These are phyloP conservation scores for Aspergillus sp. DNA, from an alignment of 2,329 filamentous ascomycete genomes.

Conservation along the genomic window DNA sequence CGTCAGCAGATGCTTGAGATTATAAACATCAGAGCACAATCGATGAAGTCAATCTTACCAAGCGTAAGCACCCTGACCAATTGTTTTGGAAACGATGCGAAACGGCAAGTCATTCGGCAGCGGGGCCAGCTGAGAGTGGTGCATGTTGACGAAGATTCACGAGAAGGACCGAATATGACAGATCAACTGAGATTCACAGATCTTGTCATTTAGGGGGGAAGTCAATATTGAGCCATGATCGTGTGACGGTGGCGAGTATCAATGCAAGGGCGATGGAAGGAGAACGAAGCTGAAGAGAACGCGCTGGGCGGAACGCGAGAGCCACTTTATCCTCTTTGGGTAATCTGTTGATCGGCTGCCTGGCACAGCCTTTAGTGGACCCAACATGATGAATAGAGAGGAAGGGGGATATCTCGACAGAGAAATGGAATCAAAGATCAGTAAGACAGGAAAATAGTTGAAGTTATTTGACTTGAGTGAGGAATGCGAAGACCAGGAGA, in stretches of 20 bases:
- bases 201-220: neutral
- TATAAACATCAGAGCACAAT: neutral
- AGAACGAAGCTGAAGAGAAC: conserved; percentile 12
- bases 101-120: conserved; percentile 84
- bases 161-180: conserved; percentile 1
- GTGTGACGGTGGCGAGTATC: conserved; percentile 12
- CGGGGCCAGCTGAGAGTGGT: conserved; percentile 84
- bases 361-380: conserved; percentile 6
- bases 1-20: conserved; percentile 13
- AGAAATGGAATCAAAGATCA: neutral
- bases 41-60: conserved; percentile 60
- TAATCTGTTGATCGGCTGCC: conserved; percentile 31
- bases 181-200: neutral
- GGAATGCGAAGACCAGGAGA: neutral
- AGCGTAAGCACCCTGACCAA: conserved; percentile 94
- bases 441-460: neutral
- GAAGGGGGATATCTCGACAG: neutral
- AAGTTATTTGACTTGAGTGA: neutral
- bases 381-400: neutral
- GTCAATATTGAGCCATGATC: conserved; percentile 11
- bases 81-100: conserved; percentile 91
- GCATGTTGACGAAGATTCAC: conserved; percentile 46
- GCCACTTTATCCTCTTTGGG: conserved; percentile 42
- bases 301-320: conserved; percentile 30
- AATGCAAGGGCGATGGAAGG: conserved; percentile 23